Evolutionary conservation across 2,329 filamentous ascomycete species (phyloP).

Genomic region (Neobulgaria alba): DNA sequence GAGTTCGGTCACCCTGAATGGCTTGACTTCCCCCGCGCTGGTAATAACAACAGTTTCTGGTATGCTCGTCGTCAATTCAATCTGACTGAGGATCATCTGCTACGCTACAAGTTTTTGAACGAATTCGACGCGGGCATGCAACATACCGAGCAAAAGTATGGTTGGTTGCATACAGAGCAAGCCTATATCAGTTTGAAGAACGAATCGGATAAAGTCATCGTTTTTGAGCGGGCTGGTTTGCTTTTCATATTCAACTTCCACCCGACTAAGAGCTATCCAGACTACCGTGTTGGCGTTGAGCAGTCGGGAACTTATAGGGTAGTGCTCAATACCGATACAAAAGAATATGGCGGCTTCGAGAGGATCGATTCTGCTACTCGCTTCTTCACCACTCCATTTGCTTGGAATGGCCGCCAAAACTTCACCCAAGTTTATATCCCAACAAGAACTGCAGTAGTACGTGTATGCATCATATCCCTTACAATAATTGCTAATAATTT

Average conservation of each 20-base stretch:
- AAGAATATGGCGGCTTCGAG: conserved; percentile 69
- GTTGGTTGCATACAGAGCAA: conserved; percentile 79
- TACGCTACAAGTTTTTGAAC: conserved; percentile 88
- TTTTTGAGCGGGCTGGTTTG: conserved; percentile 85
- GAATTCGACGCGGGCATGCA: conserved; percentile 94
- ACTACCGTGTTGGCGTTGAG: conserved; percentile 88
- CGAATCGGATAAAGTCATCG: conserved; percentile 86
- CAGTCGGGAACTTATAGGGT: conserved; percentile 76
- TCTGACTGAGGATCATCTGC: conserved; percentile 72
- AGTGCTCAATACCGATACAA: conserved; percentile 72
- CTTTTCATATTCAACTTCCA: conserved; percentile 98
- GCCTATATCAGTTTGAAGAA: conserved; percentile 93
- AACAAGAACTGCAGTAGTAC: conserved; percentile 71
- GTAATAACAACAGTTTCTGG: conserved; percentile 89
- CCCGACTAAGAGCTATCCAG: conserved; percentile 71
- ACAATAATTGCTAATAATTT: conserved; percentile 6
- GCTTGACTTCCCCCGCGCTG: conserved; percentile 94
- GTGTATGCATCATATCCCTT: conserved; percentile 24
- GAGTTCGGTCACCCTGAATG: conserved; percentile 98
- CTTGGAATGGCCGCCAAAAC: conserved; percentile 85
- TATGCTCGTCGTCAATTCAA: conserved; percentile 92
- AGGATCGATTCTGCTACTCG: conserved; percentile 71
- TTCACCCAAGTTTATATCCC: conserved; percentile 91
- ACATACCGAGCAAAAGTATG: conserved; percentile 74
- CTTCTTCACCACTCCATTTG: conserved; percentile 86